These are phyloP conservation scores for Phytophthora macrochlamydospora DNA, from an alignment of 352 stramenopile genomes.

Conservation along the genomic window DNA sequence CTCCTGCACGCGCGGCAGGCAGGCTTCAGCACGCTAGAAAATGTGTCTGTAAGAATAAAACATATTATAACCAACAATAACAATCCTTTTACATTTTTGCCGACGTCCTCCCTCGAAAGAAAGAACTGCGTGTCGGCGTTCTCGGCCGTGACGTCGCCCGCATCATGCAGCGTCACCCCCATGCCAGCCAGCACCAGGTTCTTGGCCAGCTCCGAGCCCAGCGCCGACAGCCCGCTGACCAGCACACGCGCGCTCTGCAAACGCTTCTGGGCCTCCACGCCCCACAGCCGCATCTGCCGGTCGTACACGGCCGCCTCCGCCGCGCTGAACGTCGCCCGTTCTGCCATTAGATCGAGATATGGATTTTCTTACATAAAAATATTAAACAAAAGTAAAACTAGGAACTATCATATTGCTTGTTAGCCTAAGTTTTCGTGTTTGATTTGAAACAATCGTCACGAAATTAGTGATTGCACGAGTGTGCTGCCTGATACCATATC, in stretches of 20 bases:
- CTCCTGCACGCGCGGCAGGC: slow-evolving; percentile 89
- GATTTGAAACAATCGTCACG: no score
- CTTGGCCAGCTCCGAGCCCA: slow-evolving; percentile 95
- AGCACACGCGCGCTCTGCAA: slow-evolving; percentile 90
- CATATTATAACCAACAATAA: slow-evolving; percentile 7
- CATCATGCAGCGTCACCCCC: slow-evolving; percentile 93
- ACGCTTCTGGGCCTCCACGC: slow-evolving; percentile 95
- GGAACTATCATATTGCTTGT: no score
- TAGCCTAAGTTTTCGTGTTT: no score
- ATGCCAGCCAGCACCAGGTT: slow-evolving; percentile 97
- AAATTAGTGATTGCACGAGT: no score
- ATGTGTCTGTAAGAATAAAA: no score
- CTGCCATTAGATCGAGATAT: neutral
- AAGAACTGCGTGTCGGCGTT: slow-evolving; percentile 87
- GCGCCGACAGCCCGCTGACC: slow-evolving; percentile 83
- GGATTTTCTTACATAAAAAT: no score
- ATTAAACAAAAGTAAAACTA: no score
- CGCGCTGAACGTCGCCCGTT: slow-evolving; percentile 61
- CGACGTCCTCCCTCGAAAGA: slow-evolving; percentile 68
- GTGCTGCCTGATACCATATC: no score
- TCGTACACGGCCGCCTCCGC: slow-evolving; percentile 96
- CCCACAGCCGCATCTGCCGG: slow-evolving; percentile 99
- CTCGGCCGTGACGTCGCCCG: slow-evolving; percentile 44
- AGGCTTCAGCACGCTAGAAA: slow-evolving; percentile 69
- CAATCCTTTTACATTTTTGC: slow-evolving; percentile 53